phyloP scores from a whole-genome alignment of 345 rosid species.

The Raphanus raphanistrum region DNA sequence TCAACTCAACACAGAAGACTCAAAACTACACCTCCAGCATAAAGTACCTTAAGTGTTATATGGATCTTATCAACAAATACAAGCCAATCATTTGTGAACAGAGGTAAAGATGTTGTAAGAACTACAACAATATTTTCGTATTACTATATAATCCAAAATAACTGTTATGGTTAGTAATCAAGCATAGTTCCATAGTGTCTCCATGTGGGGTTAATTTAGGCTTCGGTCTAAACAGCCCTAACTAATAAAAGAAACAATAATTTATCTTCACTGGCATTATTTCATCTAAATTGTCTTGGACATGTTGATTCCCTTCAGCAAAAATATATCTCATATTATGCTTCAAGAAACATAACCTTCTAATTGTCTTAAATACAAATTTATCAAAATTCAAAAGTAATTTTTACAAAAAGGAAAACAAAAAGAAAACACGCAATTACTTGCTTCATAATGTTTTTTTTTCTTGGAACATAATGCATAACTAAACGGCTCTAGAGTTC shows the following conservation, averaged over 20 bases:
- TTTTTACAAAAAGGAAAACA: not conserved
- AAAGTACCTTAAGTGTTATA: not conserved
- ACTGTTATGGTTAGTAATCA: not conserved
- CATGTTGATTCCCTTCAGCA: not conserved
- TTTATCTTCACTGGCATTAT: not conserved
- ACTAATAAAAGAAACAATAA: not conserved
- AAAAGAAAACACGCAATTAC: not conserved
- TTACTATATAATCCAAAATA: not conserved
- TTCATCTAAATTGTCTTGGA: not conserved
- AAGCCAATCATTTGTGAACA: not conserved
- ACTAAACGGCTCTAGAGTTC: conserved; percentile 26
- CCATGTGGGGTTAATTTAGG: not conserved
- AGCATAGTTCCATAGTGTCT: not conserved
- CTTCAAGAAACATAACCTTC: not conserved
- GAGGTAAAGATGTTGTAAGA: not conserved
- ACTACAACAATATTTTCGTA: not conserved
- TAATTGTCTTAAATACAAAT: not conserved
- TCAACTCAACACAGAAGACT: too few relatives aligned
- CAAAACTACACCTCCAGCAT: too few relatives aligned
- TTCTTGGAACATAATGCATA: not conserved
- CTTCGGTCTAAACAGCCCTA: not conserved
- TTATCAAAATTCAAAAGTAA: not conserved
- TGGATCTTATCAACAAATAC: conserved; percentile 10
- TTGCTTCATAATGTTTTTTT: not conserved
- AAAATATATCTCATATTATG: not conserved